Evolutionary conservation across 2,329 filamentous ascomycete genomes (phyloP).

Genomic region (Talaromyces sp.): DNA sequence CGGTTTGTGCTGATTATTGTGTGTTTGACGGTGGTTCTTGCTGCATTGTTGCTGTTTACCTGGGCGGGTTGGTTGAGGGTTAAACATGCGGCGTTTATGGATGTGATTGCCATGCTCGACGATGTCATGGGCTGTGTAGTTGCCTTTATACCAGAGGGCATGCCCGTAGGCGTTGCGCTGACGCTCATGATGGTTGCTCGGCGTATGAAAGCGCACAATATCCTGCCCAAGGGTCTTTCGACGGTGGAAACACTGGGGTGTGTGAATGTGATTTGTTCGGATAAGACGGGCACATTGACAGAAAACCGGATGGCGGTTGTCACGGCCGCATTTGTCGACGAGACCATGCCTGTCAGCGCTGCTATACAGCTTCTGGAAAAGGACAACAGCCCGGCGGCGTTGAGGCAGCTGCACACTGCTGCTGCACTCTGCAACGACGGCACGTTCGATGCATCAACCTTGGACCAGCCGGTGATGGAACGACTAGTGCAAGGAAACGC

Average conservation of each 20-base stretch:
- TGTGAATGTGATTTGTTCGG: conserved; percentile 71
- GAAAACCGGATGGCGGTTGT: conserved; percentile 70
- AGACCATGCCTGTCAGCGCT: conserved; percentile 46
- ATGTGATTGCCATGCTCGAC: conserved; percentile 66
- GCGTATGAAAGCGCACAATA: conserved; percentile 70
- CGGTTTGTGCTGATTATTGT: conserved; percentile 70
- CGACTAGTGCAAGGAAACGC: conserved; percentile 70
- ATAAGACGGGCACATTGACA: conserved; percentile 64
- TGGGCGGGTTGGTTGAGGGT: conserved; percentile 65
- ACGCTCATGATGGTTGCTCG: conserved; percentile 72
- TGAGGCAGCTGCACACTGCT: conserved; percentile 58
- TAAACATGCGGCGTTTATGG: conserved; percentile 65
- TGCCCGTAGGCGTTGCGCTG: conserved; percentile 66
- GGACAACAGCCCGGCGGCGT: conserved; percentile 30
- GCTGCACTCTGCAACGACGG: conserved; percentile 70
- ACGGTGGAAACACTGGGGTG: conserved; percentile 73
- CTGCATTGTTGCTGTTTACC: conserved; percentile 45
- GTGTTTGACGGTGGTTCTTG: conserved; percentile 62
- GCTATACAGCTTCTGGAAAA: conserved; percentile 40
- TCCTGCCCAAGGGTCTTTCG: conserved; percentile 74
- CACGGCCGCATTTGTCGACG: conserved; percentile 57
- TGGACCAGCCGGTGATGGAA: conserved; percentile 55
- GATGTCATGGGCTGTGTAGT: conserved; percentile 69
- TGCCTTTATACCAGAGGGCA: conserved; percentile 73
- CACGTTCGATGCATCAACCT: conserved; percentile 65